These are phyloP conservation scores for Colletotrichum sp. DNA, from an alignment of 2,329 filamentous ascomycete species.

Conservation along the genomic window DNA sequence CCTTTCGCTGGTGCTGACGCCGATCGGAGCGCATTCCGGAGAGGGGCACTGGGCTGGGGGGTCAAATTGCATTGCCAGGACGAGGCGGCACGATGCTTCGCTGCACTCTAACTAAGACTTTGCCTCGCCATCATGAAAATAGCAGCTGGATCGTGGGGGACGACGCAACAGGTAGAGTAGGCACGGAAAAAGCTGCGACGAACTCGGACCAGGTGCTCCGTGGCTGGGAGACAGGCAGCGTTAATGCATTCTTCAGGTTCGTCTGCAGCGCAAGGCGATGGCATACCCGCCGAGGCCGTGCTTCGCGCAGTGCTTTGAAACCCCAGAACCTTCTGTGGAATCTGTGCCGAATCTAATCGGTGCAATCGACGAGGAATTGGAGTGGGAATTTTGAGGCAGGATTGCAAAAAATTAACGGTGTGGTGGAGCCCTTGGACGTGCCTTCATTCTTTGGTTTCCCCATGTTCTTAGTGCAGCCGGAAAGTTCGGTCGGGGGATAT, in stretches of 20 bases:
- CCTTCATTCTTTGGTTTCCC: not conserved
- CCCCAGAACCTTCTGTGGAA: conserved; percentile 1
- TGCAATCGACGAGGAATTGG: not conserved
- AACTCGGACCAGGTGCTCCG: not conserved
- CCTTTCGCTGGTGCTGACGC: not conserved
- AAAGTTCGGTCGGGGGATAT: not conserved
- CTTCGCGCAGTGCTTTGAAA: not conserved
- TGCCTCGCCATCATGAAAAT: not conserved
- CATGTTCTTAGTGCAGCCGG: not conserved
- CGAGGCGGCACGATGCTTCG: not conserved
- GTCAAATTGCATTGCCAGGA: not conserved
- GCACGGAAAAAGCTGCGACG: not conserved
- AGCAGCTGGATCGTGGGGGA: not conserved
- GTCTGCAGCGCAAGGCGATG: not conserved
- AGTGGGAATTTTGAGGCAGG: not conserved
- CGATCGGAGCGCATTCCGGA: not conserved
- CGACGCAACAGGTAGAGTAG: not conserved
- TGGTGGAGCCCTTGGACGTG: not conserved
- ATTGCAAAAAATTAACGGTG: not conserved
- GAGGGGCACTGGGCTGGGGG: not conserved
- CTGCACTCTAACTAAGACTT: not conserved
- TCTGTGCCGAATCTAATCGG: not conserved
- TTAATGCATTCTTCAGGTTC: not conserved
- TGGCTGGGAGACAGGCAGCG: not conserved
- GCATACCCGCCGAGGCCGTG: not conserved